Conservation (phyloP, 345 rosid species). For the Bretschneidera sinensis region DNA sequence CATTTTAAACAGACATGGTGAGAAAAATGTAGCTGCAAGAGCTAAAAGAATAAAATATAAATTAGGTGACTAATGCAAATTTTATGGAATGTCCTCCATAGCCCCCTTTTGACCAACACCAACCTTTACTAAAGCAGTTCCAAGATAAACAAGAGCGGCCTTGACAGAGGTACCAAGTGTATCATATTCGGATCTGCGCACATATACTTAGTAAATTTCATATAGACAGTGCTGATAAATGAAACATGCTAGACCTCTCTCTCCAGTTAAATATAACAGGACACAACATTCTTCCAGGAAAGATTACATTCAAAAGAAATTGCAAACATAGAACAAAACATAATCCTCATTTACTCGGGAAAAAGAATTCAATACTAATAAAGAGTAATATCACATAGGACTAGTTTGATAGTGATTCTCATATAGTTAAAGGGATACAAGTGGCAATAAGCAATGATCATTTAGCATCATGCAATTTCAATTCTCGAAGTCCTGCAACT, state of each 20-base stretch:
- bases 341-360: no score
- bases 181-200: conserved; percentile 84
- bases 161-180: conserved; percentile 94
- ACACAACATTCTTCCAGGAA: no score
- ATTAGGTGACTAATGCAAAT: not conserved
- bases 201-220: not conserved
- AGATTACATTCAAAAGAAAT: no score
- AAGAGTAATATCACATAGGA: no score
- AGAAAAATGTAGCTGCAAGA: not conserved
- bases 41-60: not conserved
- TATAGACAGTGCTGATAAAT: not conserved
- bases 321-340: no score
- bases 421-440: no score
- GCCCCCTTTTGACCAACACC: not conserved
- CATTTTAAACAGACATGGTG: not conserved
- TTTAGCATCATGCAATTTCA: no score
- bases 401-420: no score
- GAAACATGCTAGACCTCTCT: no score
- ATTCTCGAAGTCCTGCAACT: no score
- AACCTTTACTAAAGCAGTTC: conserved; percentile 90
- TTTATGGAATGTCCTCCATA: not conserved
- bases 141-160: conserved; percentile 86
- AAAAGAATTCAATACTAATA: no score
- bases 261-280: not conserved
- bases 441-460: no score